Base-by-base conservation (phyloP, 768 basidiomycete species). In the Roridomyces roridus region DNA sequence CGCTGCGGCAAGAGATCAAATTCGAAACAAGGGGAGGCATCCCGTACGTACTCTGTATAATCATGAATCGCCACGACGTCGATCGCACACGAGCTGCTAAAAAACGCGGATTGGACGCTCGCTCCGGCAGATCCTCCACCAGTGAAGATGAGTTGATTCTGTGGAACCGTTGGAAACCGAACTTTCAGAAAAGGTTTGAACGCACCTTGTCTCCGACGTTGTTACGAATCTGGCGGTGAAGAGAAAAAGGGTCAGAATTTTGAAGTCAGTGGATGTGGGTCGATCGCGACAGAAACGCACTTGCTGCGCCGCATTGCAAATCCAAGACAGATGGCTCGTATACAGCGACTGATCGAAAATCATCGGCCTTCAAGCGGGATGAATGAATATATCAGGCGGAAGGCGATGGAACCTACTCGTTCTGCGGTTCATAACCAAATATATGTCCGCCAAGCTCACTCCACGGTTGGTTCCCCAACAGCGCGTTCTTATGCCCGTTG, bases 61-160 rank as follows among this genome's bases (percentile, higher is more conserved):
- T 74, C 73, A 44, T 78, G 75, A 46, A 77, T 72, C 28, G 74
- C 68, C 46, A 75, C 65, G 5, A 71, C 71, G 56, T 74, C 74
- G 42, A 77, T 67, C 3, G 66, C 65, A 43, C 66, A 69, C 3
- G 60, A 59, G 51, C 63, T 67, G 4, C 47, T 24, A 50, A 67
- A 69, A 54, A 67, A 69, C 10, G 43, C 24, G 1, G 65, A 47
- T 57, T 69, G 66, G 34, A 67, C 66, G 37, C 68, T 69, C 0
- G 68, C 46, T 3, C 48, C 58, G 5, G 60, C 68, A 6, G 68
- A 65, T n/a, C 68, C 66, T 1, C 68, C 29, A n/a, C 68, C 66
- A 6, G 68, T 67, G 62, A 67, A 65, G 18, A 69, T 68, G 4
- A 68, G 57, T 51, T 68, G 67, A 23, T 68, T 64, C 51, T 45